These are phyloP conservation scores for Neonectria coccinea DNA, from an alignment of 2,329 filamentous ascomycete genomes.

Conservation along the genomic window DNA sequence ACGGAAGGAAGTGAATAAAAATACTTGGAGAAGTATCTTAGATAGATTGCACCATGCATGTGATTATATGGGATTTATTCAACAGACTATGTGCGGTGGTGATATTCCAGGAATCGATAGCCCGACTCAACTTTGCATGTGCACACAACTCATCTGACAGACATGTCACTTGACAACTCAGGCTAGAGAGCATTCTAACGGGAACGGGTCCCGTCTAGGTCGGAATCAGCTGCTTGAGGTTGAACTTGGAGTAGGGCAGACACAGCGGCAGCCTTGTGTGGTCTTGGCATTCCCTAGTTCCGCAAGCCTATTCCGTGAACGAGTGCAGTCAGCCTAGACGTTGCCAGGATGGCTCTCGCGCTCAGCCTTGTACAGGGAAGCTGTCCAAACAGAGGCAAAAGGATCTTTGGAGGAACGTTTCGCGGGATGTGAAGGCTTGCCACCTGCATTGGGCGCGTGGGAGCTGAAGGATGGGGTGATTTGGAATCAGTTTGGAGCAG, in stretches of 20 bases:
- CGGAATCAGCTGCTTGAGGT: not conserved
- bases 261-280: constrained; percentile 13
- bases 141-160: not conserved
- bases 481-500: not conserved
- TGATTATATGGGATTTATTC: not conserved
- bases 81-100: not conserved
- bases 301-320: not conserved
- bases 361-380: constrained; percentile 9
- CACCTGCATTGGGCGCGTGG: not conserved
- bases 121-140: not conserved
- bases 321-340: not conserved
- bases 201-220: not conserved
- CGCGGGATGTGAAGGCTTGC: not conserved
- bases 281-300: not conserved
- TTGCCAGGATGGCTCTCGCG: not conserved
- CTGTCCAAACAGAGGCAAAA: not conserved
- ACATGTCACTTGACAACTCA: not conserved
- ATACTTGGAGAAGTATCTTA: no score
- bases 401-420: not conserved
- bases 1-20: no score
- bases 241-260: not conserved
- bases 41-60: no score
- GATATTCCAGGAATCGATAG: not conserved
- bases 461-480: constrained; percentile 3
- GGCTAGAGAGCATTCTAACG: not conserved